phyloP scores from a whole-genome alignment of 306 rosid genomes.

The Vicia faba region DNA sequence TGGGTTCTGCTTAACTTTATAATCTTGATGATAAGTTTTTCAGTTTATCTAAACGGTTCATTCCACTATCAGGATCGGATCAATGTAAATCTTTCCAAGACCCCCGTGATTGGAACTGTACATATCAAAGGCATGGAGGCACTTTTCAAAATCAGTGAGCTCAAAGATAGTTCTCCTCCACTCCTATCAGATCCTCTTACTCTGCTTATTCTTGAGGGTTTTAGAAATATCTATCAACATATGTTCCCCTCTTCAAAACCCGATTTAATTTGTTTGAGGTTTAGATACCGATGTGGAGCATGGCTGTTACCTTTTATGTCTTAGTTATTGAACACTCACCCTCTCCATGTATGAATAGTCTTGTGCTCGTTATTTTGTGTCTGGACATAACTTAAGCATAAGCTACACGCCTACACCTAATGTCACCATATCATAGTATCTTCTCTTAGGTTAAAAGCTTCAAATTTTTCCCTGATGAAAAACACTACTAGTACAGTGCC shows the following conservation, averaged over 20 bases:
- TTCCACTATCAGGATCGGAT: not conserved
- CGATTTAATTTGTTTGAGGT: not conserved
- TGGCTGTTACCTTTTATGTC: not conserved
- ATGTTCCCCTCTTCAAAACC: not conserved
- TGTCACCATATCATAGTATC: too few species aligned
- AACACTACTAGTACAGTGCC: too few species aligned
- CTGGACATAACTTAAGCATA: not conserved
- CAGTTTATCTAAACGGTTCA: too few species aligned
- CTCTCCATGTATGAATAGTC: not conserved
- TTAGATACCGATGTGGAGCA: not conserved
- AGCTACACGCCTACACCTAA: too few species aligned
- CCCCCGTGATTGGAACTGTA: conserved; percentile 6
- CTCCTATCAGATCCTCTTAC: not conserved
- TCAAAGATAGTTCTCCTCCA: conserved; percentile 37
- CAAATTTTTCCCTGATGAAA: too few species aligned
- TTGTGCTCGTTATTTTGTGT: not conserved
- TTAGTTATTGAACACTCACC: not conserved
- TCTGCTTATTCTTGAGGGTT: not conserved
- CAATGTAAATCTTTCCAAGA: not conserved
- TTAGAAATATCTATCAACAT: not conserved
- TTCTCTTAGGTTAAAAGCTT: not conserved
- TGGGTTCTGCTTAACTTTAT: too few species aligned
- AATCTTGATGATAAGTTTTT: too few species aligned
- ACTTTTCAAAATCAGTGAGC: conserved; percentile 35
- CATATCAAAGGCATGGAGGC: conserved; percentile 63